Evolutionary conservation across 2,329 filamentous ascomycete genomes (phyloP).

Genomic region (Sporothrix variecibatus): DNA sequence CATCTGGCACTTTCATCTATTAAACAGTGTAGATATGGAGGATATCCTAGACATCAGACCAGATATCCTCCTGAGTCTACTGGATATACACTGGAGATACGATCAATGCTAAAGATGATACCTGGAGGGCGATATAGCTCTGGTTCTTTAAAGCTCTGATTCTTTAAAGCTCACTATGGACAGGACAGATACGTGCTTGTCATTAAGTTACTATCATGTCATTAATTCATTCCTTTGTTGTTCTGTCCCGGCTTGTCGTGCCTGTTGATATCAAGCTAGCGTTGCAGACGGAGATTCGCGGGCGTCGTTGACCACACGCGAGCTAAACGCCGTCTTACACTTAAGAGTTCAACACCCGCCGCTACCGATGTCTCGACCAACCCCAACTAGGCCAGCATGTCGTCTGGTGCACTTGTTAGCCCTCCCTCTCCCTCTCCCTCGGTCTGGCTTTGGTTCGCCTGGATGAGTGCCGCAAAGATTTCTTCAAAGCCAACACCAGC

Average conservation of each 20-base stretch:
- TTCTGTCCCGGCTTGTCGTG: neutral
- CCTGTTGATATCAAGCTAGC: neutral
- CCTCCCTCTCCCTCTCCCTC: neutral
- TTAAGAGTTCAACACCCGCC: neutral
- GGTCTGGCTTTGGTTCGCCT: neutral
- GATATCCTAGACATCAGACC: neutral
- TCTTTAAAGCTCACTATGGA: too few relatives aligned
- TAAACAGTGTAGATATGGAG: too few relatives aligned
- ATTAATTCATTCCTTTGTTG: too few relatives aligned
- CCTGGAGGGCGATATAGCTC: too few relatives aligned
- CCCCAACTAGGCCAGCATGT: conserved; percentile 8
- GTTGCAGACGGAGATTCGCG: neutral
- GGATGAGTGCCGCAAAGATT: conserved; percentile 20
- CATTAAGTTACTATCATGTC: too few relatives aligned
- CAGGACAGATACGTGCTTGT: too few relatives aligned
- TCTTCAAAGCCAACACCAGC: conserved; percentile 21
- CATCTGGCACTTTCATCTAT: neutral
- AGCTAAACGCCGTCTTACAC: conserved; percentile 5
- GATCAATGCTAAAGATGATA: too few relatives aligned
- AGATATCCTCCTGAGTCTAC: neutral
- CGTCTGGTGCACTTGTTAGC: neutral
- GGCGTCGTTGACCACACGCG: neutral
- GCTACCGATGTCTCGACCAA: neutral
- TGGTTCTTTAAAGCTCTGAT: too few relatives aligned
- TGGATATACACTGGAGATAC: neutral